Evolutionary conservation across 495 filamentous ascomycete species (phyloP), one percentile per base, ranked within the genome.

Genomic region (Alectoria sarmentosa): DNA sequence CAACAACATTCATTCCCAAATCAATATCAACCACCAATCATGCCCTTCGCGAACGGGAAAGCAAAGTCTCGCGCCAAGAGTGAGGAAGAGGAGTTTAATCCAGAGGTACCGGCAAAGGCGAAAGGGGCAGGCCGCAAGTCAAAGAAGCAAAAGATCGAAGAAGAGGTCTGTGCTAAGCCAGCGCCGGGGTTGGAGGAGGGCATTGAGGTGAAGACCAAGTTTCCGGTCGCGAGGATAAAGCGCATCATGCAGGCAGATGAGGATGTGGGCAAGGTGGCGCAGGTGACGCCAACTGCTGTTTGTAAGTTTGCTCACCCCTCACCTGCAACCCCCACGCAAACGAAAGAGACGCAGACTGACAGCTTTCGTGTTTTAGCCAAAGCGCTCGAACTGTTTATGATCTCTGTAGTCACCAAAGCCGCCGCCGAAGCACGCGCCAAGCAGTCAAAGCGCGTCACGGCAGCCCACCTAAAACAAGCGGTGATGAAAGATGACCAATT

Each of bases 211-310:
- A 90, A 86, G 75, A 97, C 92, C 28, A 96, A 97, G 67, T 99
- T 99, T 71, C 94, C 94, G 5, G 96, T 97, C 39, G 94, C 94
- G 64, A 85, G 94, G 58, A 99, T 98, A 75, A 99, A 99, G 83
- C 88, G 94, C 60, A 98, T 99, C 67, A 98, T 99, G 94, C 94
- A 99, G 76, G 94, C 94, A 10, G 94, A 99, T 72, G 94, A 99
- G 71, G 94, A 99, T 76, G 92, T 99, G 3, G 94, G 94, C 48
- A 99, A 99, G 77, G 95, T 99, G 5, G 91, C 94, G 11, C 95
- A 98, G 76, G 93, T 96, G 30, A 96, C 92, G 8, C 92, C 92
- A 4, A 92, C 95, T 70, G 92, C 90, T 57, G 92, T 97, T 60
- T 91, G 91, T 87, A 83, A 65, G 84, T 86, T 49, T 65, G 61